phyloP scores from a whole-genome alignment of 148 eudicot species.

The Vaccinium vitisidaea region DNA sequence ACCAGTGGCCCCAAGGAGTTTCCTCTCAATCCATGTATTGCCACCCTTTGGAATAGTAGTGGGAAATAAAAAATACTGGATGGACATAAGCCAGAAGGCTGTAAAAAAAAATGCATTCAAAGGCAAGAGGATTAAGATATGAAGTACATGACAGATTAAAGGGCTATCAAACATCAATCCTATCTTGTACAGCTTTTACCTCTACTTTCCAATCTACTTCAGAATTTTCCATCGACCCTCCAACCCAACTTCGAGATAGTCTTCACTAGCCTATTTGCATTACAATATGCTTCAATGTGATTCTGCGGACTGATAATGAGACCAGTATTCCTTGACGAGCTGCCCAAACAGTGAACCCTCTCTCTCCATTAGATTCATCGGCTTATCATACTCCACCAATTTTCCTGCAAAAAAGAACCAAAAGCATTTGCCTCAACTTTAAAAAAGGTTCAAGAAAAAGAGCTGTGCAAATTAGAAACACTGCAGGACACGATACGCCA shows the following conservation, averaged over 20 bases:
- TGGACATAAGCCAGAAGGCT: no score
- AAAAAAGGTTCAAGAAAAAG: background rate
- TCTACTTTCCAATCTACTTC: background rate
- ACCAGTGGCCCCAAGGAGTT: no score
- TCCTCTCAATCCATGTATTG: no score
- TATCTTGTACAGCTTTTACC: background rate
- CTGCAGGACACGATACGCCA: background rate
- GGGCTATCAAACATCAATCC: background rate
- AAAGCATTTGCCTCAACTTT: background rate
- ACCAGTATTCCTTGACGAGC: slow-evolving; percentile 92
- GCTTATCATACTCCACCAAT: slow-evolving; percentile 82
- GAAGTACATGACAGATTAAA: no score
- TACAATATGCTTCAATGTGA: slow-evolving; percentile 28
- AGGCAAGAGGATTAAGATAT: no score
- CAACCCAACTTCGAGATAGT: background rate
- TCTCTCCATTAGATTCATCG: slow-evolving; percentile 65
- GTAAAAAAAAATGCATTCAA: no score
- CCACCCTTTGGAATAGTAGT: no score
- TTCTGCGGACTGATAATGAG: slow-evolving; percentile 69
- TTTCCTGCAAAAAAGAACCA: slow-evolving; percentile 42
- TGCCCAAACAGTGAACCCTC: slow-evolving; percentile 76
- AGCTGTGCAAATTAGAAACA: background rate
- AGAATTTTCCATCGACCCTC: background rate
- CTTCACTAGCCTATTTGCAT: background rate
- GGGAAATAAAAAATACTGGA: no score